Conservation (phyloP, 371 early-diverging fungal species). For the Mortierella sp. region DNA sequence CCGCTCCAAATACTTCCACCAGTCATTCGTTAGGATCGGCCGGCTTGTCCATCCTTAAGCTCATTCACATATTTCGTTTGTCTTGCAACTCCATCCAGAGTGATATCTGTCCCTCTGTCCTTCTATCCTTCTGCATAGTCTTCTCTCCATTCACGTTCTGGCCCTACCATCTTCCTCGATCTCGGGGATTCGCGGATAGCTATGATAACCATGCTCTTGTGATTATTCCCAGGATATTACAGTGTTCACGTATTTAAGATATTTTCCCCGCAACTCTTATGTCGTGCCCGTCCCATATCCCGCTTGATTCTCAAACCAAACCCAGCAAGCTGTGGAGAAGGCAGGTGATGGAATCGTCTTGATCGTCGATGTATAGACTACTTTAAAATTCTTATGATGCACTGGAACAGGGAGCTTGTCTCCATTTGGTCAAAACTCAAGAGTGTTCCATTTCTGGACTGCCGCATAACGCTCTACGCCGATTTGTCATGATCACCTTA, state of each 20-base stretch:
- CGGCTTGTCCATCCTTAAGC: neutral
- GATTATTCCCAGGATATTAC: neutral
- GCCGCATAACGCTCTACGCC: too few species aligned
- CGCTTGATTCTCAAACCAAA: too few species aligned
- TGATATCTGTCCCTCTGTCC: neutral
- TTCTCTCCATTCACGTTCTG: neutral
- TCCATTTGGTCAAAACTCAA: too few species aligned
- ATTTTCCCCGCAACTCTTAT: conserved; percentile 19
- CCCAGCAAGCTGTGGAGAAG: too few species aligned
- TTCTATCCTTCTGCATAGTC: too few species aligned
- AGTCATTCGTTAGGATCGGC: neutral
- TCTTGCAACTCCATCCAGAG: neutral
- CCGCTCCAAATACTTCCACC: neutral
- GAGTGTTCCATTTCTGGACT: too few species aligned
- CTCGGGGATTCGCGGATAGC: conserved; percentile 30
- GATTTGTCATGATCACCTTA: too few species aligned
- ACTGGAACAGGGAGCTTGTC: too few species aligned
- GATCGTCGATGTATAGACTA: too few species aligned
- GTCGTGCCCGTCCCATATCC: neutral
- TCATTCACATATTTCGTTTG: neutral
- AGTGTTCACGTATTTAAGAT: conserved; percentile 2
- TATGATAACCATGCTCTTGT: neutral
- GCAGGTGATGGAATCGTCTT: too few species aligned
- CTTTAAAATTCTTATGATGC: too few species aligned
- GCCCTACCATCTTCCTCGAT: neutral